Percentiles rank a stretch among this genome's conserved stretches.
These are phyloP conservation scores for Lachnellula hyalina DNA, from an alignment of 2,329 filamentous ascomycete genomes.

Conservation along the genomic window DNA sequence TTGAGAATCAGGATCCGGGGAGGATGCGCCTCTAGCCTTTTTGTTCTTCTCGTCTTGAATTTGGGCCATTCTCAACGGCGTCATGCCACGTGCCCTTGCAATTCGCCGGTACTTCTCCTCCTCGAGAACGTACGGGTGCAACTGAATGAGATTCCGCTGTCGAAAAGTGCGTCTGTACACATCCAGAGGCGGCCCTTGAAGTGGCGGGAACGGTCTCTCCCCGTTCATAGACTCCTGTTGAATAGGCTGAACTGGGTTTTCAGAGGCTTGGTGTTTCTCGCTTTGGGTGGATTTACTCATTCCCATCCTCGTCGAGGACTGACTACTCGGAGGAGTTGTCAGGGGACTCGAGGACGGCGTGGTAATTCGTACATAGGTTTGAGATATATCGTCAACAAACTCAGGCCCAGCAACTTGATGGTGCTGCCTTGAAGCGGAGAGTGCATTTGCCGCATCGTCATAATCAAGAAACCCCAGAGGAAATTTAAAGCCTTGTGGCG, in stretches of 20 bases:
- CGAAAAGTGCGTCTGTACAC: constrained; percentile 20
- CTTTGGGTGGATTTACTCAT: not conserved
- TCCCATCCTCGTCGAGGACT: not conserved
- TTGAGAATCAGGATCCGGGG: constrained; percentile 19
- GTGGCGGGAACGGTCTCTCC: not conserved
- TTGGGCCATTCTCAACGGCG: constrained; percentile 25
- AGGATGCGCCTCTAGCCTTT: constrained; percentile 4
- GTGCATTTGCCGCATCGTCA: constrained; percentile 2
- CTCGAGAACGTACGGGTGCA: constrained; percentile 31
- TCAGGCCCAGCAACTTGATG: not conserved
- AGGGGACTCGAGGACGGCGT: constrained; percentile 30
- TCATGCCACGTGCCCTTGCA: constrained; percentile 27
- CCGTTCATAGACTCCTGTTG: not conserved
- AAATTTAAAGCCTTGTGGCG: constrained; percentile 12
- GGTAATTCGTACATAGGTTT: constrained; percentile 34
- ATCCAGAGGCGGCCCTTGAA: constrained; percentile 1
- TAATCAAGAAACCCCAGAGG: constrained; percentile 8
- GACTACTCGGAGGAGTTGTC: constrained; percentile 20
- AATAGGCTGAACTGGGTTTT: not conserved
- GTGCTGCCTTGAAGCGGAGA: not conserved
- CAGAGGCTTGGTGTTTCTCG: not conserved
- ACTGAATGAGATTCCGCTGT: constrained; percentile 29
- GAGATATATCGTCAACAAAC: constrained; percentile 33
- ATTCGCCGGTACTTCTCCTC: constrained; percentile 28
- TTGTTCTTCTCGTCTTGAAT: constrained; percentile 17